A percentile compares a stretch with the other conserved stretches of the same genome.
Evolutionary conservation across 2,329 filamentous ascomycete species (phyloP).

Genomic region (Curvularia eragrostidis): DNA sequence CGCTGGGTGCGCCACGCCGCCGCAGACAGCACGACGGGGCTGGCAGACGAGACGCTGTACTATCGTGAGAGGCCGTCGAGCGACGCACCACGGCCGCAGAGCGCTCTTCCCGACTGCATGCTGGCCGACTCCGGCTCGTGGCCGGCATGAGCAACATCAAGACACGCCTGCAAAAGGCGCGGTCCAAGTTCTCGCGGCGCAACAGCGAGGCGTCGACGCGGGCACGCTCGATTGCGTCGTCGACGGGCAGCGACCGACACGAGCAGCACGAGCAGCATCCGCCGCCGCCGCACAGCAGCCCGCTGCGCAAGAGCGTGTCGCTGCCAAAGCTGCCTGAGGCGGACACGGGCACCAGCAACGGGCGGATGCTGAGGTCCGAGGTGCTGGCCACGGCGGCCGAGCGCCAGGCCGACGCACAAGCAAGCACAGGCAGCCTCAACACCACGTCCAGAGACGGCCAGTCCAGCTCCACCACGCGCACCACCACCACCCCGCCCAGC

Average conservation of each 20-base stretch:
- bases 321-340: conserved; percentile 42
- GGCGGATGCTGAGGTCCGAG: conserved; percentile 36
- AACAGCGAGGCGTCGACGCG: conserved; percentile 37
- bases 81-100: conserved; percentile 7
- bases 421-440: conserved; percentile 16
- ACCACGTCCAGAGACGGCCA: conserved; percentile 29
- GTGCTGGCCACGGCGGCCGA: conserved; percentile 28
- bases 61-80: not conserved
- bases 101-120: conserved; percentile 23
- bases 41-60: not conserved
- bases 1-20: not conserved
- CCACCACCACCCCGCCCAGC: conserved; percentile 15
- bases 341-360: conserved; percentile 13
- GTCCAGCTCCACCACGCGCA: conserved; percentile 20
- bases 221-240: conserved; percentile 34
- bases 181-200: conserved; percentile 39
- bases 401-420: conserved; percentile 23
- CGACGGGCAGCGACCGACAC: conserved; percentile 35
- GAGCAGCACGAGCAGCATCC: conserved; percentile 9
- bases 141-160: conserved; percentile 47
- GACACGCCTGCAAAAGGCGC: conserved; percentile 41
- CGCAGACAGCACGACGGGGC: not conserved
- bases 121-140: conserved; percentile 29
- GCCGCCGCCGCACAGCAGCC: conserved; percentile 17
- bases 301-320: conserved; percentile 40